Conservation (phyloP, 148 eudicot genomes). For the Polygonum maritimum region DNA sequence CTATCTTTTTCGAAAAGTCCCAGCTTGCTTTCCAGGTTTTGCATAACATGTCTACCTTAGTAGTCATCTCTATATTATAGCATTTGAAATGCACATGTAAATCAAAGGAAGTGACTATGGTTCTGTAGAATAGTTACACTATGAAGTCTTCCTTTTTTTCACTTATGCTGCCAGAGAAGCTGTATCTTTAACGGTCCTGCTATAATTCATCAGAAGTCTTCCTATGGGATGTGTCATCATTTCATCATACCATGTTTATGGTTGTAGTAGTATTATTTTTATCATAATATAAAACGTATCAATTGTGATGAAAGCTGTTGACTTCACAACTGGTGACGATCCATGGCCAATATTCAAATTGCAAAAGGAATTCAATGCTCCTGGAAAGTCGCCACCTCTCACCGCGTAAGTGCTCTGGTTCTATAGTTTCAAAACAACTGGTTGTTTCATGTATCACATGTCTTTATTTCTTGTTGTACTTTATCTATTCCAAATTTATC, state of each 20-base stretch:
- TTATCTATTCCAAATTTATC: conserved; percentile 5
- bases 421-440: neutral
- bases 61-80: neutral
- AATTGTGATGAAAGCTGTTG: conserved; percentile 51
- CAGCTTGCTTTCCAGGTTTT: neutral
- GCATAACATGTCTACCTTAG: neutral
- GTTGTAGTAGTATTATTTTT: neutral
- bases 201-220: neutral
- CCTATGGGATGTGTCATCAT: neutral
- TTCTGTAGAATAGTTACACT: neutral
- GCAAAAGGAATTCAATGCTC: conserved; percentile 92
- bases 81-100: neutral
- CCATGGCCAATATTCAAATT: conserved; percentile 88
- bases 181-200: neutral
- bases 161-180: neutral
- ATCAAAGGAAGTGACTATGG: neutral
- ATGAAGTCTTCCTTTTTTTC: neutral
- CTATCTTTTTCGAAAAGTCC: neutral
- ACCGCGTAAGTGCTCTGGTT: conserved; percentile 51
- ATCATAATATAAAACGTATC: neutral
- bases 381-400: conserved; percentile 94
- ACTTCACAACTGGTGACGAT: conserved; percentile 76
- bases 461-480: neutral
- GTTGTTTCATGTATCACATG: neutral
- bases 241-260: neutral